Conservation (phyloP, 371 early-diverging fungal species). For the Mortierella sp. region DNA sequence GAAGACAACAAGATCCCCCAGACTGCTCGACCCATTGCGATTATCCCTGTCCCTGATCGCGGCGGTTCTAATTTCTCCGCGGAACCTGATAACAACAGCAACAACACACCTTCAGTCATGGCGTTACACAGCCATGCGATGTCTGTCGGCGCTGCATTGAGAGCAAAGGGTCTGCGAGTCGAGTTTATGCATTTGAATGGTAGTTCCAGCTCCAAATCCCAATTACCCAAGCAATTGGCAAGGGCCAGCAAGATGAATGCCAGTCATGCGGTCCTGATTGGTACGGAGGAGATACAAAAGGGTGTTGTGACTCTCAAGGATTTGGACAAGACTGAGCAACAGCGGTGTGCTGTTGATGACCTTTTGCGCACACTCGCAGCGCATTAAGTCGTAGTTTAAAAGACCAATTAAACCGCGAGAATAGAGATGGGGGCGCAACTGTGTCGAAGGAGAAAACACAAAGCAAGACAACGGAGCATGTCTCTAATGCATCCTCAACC, state of each 20-base stretch:
- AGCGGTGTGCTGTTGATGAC: constrained; percentile 34
- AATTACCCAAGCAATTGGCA: constrained; percentile 41
- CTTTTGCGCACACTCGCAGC: constrained; percentile 17
- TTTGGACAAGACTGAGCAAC: constrained; percentile 47
- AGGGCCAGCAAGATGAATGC: constrained; percentile 52
- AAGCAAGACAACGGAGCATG: background rate
- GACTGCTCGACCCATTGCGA: constrained; percentile 31
- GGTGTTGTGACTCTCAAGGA: constrained; percentile 46
- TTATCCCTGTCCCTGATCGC: constrained; percentile 46
- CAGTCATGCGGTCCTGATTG: constrained; percentile 54
- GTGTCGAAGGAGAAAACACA: background rate
- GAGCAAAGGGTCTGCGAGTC: constrained; percentile 30
- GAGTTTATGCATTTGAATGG: constrained; percentile 48
- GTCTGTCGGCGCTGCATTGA: constrained; percentile 21
- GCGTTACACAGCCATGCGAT: constrained; percentile 36
- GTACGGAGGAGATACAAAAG: constrained; percentile 46
- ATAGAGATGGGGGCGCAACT: background rate
- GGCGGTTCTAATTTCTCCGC: background rate
- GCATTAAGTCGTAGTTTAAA: background rate
- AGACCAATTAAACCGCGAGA: background rate
- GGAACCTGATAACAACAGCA: background rate
- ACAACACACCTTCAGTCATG: background rate
- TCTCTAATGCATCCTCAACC: background rate
- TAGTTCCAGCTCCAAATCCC: constrained; percentile 23
- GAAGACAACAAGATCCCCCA: constrained; percentile 20